Percentiles rank a stretch among this genome's conserved stretches.
These are phyloP conservation scores for Plasmodium gaboni DNA, from an alignment of 169 alveolate species.

Conservation along the genomic window DNA sequence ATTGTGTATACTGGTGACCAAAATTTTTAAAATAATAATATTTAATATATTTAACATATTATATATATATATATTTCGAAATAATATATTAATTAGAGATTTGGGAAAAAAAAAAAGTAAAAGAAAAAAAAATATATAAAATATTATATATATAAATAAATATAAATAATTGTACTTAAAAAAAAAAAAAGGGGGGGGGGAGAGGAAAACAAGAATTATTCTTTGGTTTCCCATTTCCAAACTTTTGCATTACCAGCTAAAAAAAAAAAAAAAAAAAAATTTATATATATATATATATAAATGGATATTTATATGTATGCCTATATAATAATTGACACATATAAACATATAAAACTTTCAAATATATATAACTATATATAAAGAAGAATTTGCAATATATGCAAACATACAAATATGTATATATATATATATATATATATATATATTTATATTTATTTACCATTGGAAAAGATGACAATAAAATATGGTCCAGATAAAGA, in stretches of 20 bases:
- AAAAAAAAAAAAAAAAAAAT: neutral
- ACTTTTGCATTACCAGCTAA: slow-evolving; percentile 65
- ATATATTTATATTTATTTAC: slow-evolving; percentile 3
- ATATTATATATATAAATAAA: neutral
- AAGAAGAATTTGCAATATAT: neutral
- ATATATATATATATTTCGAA: neutral
- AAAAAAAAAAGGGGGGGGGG: neutral
- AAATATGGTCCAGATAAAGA: slow-evolving; percentile 75
- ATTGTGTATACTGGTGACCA: too few relatives aligned
- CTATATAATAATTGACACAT: neutral
- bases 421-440: neutral
- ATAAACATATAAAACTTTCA: neutral
- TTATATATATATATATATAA: neutral
- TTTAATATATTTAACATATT: neutral
- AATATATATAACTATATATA: neutral
- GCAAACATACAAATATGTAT: neutral
- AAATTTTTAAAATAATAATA: neutral
- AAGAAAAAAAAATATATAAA: neutral
- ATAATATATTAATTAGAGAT: slow-evolving; percentile 7
- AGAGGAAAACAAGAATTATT: slow-evolving; percentile 12
- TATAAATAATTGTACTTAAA: slow-evolving; percentile 20
- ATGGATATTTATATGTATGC: neutral
- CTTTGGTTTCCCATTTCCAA: slow-evolving; percentile 73
- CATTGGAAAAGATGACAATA: slow-evolving; percentile 54
- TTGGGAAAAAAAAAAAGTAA: slow-evolving; percentile 19